Base-by-base conservation (phyloP, 2,329 filamentous ascomycete species). In the Rhexocercosporidium sp. region DNA sequence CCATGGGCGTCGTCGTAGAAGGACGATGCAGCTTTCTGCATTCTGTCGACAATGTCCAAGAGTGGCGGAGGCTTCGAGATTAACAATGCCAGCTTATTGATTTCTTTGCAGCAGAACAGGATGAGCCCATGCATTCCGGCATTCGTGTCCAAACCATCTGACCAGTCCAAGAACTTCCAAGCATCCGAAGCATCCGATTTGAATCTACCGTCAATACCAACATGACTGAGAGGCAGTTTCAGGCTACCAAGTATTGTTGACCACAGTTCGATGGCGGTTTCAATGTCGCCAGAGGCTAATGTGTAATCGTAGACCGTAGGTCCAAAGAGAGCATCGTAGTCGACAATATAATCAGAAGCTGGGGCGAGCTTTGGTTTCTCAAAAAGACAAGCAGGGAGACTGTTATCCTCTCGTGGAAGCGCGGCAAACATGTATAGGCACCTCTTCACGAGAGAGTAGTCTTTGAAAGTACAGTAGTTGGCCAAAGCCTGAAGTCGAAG, bases 361-460 rank as follows among this genome's bases (percentile, higher is more conserved):
- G 76, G 69, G 4, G 70, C 65, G 5, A 79, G 69, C 22, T 66
- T 72, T 11, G 77, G 77, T 53, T 76, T 74, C 66, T 79, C 78
- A 62, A 79, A 78, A 16, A 79, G 44, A 62, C 77, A 79, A 1
- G 78, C 78, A 1, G 77, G 77, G 14, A 79, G 62, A n/a, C 74
- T 75, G 14, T 71, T 74, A 67, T 79, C 77, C 12, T 74, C 72
- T 31, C 77, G 71, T 2, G 75, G 67, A 1, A 79, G 70, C 14
- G 76, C 77, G 7, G 78, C 77, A 49, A 79, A 79, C 54, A 78
- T 69, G 64, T 77, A 79, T 46, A 79, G 70, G 67, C 77, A 79
- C n/a, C 77, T 66, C 66, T 79, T 79, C 27, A 78, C 76, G 16
- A 79, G 75, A 49, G 66, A 57, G 59, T 74, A 78, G 65, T 80